Evolutionary conservation across 495 filamentous ascomycete species (phyloP).

Genomic region (Penicillium coffeae): DNA sequence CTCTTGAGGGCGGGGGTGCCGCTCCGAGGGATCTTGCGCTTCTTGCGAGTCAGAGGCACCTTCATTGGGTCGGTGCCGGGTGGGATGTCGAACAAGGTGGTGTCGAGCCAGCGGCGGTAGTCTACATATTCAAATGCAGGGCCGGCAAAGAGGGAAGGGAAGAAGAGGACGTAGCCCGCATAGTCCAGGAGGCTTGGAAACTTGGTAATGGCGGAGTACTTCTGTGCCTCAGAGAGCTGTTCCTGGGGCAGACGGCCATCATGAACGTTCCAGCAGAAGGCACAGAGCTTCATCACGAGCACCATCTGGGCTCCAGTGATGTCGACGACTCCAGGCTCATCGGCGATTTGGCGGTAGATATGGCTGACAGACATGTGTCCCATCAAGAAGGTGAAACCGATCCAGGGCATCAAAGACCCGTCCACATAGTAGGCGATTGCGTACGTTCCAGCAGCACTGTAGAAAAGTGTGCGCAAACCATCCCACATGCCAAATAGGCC

Average conservation of each 20-base stretch:
- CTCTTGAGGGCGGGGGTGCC: conserved; percentile 81
- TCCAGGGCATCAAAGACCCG: conserved; percentile 97
- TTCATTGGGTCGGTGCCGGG: conserved; percentile 72
- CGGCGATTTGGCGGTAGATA: conserved; percentile 68
- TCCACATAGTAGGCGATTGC: conserved; percentile 77
- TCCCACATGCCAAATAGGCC: conserved; percentile 95
- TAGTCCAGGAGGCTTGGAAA: conserved; percentile 78
- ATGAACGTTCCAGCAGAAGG: conserved; percentile 96
- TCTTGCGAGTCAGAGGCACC: conserved; percentile 80
- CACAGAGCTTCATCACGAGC: conserved; percentile 92
- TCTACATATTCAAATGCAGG: conserved; percentile 93
- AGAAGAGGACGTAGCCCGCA: conserved; percentile 88
- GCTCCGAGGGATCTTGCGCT: conserved; percentile 91
- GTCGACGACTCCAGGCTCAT: conserved; percentile 65
- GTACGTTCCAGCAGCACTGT: conserved; percentile 77
- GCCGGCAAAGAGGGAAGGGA: conserved; percentile 81
- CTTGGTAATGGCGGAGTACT: conserved; percentile 68
- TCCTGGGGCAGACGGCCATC: conserved; percentile 78
- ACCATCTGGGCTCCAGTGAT: conserved; percentile 99
- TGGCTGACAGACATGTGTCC: conserved; percentile 91
- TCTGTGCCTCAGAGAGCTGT: conserved; percentile 80
- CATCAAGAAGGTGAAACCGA: conserved; percentile 92
- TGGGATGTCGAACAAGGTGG: conserved; percentile 87
- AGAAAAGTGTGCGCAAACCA: conserved; percentile 73
- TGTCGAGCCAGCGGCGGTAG: conserved; percentile 88